These are phyloP conservation scores for Capsicum chinense DNA, from an alignment of 257 asterid genomes.

Conservation along the genomic window DNA sequence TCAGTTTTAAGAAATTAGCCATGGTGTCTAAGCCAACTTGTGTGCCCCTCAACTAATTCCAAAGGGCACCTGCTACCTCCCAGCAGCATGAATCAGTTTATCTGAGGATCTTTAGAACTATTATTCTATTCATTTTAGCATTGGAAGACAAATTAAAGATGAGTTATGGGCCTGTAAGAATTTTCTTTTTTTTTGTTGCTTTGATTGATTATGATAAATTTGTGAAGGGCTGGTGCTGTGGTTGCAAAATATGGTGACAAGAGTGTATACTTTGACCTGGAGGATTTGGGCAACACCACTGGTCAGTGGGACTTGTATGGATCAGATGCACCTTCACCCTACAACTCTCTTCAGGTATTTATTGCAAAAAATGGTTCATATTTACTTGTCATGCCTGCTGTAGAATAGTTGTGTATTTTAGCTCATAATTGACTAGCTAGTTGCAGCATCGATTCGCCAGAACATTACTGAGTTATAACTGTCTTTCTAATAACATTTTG, in stretches of 20 bases:
- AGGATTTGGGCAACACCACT: constrained; percentile 87
- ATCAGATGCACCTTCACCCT: constrained; percentile 95
- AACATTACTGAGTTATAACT: neutral
- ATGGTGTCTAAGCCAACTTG: no score
- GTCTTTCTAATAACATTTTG: neutral
- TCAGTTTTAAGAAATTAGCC: neutral
- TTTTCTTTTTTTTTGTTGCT: neutral
- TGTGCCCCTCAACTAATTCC: no score
- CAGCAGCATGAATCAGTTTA: neutral
- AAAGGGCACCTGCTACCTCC: neutral
- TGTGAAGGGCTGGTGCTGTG: constrained; percentile 68
- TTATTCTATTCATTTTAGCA: neutral
- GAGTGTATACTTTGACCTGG: constrained; percentile 94
- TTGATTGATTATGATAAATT: neutral
- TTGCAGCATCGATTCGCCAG: neutral
- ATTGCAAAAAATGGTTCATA: neutral
- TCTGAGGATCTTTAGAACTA: neutral
- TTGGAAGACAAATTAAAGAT: neutral
- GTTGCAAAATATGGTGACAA: constrained; percentile 96
- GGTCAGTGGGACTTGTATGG: constrained; percentile 99
- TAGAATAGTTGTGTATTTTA: neutral
- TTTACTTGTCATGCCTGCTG: neutral
- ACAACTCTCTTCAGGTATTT: constrained; percentile 80
- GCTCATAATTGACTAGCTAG: neutral
- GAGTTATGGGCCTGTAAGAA: neutral